phyloP scores from a whole-genome alignment of 108 stramenopile genomes.

The Pseudonitzschia delicatissima region DNA sequence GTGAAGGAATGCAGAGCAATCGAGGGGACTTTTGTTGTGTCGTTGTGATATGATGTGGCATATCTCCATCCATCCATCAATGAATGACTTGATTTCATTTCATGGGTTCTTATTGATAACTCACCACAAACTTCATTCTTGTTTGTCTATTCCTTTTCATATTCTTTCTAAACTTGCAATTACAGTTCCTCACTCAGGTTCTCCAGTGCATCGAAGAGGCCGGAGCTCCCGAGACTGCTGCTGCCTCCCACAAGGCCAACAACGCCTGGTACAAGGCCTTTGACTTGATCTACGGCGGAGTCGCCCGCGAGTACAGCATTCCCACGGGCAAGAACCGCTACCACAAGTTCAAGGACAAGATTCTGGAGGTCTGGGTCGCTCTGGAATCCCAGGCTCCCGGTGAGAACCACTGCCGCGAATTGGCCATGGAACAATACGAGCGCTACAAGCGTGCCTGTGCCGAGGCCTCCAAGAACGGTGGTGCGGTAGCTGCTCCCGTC shows the following conservation, averaged over 20 bases:
- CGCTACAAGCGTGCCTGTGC: conserved; percentile 20
- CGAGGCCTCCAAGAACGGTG: conserved; percentile 11
- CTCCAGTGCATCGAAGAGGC: conserved; percentile 33
- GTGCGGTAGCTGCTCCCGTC: not conserved
- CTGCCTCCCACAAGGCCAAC: conserved; percentile 33
- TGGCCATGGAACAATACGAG: conserved; percentile 20
- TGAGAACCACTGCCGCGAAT: conserved; percentile 16
- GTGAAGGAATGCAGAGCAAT: not conserved
- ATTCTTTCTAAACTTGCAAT: not conserved
- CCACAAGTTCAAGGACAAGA: conserved; percentile 59
- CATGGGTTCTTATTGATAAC: not conserved
- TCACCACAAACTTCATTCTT: not conserved
- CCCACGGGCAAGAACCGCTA: conserved; percentile 47
- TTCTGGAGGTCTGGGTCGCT: conserved; percentile 41
- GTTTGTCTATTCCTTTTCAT: not conserved
- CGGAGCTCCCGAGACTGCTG: conserved; percentile 17
- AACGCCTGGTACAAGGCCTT: conserved; percentile 42
- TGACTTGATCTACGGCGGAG: conserved; percentile 31
- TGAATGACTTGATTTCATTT: not conserved
- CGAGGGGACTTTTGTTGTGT: not conserved
- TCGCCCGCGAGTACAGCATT: conserved; percentile 28
- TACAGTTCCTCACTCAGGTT: conserved; percentile 30
- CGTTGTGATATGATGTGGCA: conserved; percentile 4
- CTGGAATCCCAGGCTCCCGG: conserved; percentile 26
- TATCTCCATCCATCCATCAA: not conserved